These are phyloP conservation scores for Saccharomyces hybrid DNA, from an alignment of 1,139 yeast species.

Conservation along the genomic window DNA sequence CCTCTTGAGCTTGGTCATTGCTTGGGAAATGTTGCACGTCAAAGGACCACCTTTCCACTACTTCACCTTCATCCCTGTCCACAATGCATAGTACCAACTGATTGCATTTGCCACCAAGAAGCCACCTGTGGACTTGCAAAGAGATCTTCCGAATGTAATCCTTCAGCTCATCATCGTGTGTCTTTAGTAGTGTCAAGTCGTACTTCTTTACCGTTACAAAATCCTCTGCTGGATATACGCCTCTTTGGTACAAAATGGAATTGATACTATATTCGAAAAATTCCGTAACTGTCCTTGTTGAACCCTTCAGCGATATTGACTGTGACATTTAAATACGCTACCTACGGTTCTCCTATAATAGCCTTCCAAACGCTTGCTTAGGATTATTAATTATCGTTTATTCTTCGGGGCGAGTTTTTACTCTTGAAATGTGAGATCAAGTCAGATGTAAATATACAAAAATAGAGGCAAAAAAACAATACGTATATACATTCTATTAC, in stretches of 20 bases:
- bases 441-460: background rate
- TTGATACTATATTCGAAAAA: slow-evolving; percentile 77
- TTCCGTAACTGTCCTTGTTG: slow-evolving; percentile 71
- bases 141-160: slow-evolving; percentile 61
- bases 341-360: background rate
- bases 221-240: slow-evolving; percentile 85
- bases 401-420: background rate
- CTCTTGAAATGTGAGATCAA: slow-evolving; percentile 2
- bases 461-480: background rate
- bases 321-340: slow-evolving; percentile 9
- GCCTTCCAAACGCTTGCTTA: background rate
- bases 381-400: background rate
- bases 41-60: slow-evolving; percentile 84
- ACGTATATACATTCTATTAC: background rate
- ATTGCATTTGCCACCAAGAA: slow-evolving; percentile 60
- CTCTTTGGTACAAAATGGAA: slow-evolving; percentile 78
- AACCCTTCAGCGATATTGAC: slow-evolving; percentile 59
- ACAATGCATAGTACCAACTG: slow-evolving; percentile 66
- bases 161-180: slow-evolving; percentile 71
- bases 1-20: slow-evolving; percentile 15
- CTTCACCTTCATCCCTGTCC: slow-evolving; percentile 57
- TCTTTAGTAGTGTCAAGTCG: slow-evolving; percentile 66
- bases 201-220: slow-evolving; percentile 74
- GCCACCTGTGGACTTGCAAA: slow-evolving; percentile 77
- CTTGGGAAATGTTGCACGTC: slow-evolving; percentile 42